A percentile compares a stretch with the other conserved stretches of the same genome.
Evolutionary conservation across 768 basidiomycete species (phyloP).

Genomic region (Tephrocybe sp.): DNA sequence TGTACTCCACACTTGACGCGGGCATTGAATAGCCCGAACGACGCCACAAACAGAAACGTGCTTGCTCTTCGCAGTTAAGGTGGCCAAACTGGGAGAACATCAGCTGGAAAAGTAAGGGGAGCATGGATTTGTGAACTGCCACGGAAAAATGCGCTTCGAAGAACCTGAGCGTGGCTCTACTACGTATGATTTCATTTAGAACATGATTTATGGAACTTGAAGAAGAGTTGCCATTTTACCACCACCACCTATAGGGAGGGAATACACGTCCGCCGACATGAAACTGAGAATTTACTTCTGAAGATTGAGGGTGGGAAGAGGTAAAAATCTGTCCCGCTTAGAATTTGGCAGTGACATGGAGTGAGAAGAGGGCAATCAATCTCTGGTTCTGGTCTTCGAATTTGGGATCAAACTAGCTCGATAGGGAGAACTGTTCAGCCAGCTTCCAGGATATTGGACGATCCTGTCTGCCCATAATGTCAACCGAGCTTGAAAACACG

Average conservation of each 20-base stretch:
- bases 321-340: too few relatives aligned
- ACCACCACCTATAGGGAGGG: too few relatives aligned
- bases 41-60: conserved; percentile 5
- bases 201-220: background rate
- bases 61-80: background rate
- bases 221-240: too few relatives aligned
- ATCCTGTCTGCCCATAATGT: background rate
- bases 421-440: background rate
- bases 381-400: background rate
- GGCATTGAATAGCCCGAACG: background rate
- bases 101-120: background rate
- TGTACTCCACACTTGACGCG: background rate
- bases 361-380: background rate
- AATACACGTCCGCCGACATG: background rate
- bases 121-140: too few relatives aligned
- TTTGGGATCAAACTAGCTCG: background rate
- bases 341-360: too few relatives aligned
- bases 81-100: background rate
- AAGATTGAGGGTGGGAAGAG: too few relatives aligned
- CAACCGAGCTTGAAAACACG: background rate
- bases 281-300: background rate
- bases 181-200: background rate
- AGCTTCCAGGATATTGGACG: background rate
- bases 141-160: background rate
- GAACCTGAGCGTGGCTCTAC: background rate